Base-by-base conservation (phyloP, 331 rosid genomes). In the Ulmus americana region DNA sequence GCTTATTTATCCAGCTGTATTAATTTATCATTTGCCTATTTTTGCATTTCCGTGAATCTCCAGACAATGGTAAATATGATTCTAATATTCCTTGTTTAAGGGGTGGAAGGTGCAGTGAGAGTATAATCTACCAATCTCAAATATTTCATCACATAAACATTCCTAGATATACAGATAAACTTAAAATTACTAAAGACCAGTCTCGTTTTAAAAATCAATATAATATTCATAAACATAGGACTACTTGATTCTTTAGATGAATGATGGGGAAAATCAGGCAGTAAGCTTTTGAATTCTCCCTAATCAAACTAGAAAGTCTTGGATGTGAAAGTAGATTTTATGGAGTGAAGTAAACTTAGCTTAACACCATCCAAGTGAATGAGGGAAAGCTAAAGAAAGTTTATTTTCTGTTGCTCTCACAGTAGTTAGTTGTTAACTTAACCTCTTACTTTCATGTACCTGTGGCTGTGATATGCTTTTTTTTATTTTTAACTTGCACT, bases 31-130 rank as follows among this genome's bases (percentile, higher is more conserved):
- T 57, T 0, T 47, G 14, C 15, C 57, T 49, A 20, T 69, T 55
- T 48, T 14, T 64, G 45, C 69, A 6, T 10, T 62, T 54, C n/a
- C 48, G 40, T 43, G 15, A 50, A 40, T n/a, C 20, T 62, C 40
- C 55, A 38, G 48, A 67, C 20, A 50, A 50, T 42, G 55, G 62
- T 57, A 67, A 49, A 39, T 39, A 57, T 45, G 44, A 51, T 60
- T 44, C 13, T 14, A 8, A 5, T 22, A 6, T 50, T 8, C 11
- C 9, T 9, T 53, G 12, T 48, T 14, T 56, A 10, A 15, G 64
- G 6, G 46, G 42, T 58, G 58, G 52, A 69, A 63, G 46, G 68
- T 58, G 47, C 38, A 35, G 63, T 38, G 35, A 62, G 8, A 38
- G 40, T 7, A 50, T 15, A n/a, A 47, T n/a, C n/a, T 50, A 7